phyloP scores from a whole-genome alignment of 192 early-diverging fungal species.

The Umbelopsis sp. region DNA sequence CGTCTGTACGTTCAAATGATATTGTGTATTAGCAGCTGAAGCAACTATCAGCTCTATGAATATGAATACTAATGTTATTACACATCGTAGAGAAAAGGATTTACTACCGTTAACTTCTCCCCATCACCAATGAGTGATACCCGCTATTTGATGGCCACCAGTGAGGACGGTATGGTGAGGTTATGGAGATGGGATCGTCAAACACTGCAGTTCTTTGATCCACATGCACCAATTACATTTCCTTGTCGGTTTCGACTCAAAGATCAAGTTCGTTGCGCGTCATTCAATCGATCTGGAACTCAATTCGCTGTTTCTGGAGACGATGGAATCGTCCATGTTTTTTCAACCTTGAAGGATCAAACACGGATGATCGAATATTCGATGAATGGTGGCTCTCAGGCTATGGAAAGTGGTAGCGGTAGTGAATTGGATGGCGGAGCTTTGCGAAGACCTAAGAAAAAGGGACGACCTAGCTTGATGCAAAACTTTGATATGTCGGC shows the following conservation, averaged over 20 bases:
- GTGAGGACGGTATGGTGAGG: slow-evolving; percentile 71
- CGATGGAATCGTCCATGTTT: slow-evolving; percentile 77
- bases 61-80: too few relatives aligned
- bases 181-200: slow-evolving; percentile 73
- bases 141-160: slow-evolving; percentile 69
- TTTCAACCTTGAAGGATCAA: slow-evolving; percentile 62
- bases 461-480: slow-evolving; percentile 21
- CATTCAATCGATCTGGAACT: slow-evolving; percentile 79
- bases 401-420: slow-evolving; percentile 1
- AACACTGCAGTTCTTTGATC: slow-evolving; percentile 49
- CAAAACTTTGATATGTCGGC: slow-evolving; percentile 13
- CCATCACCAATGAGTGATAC: slow-evolving; percentile 71
- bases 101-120: slow-evolving; percentile 72
- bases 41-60: too few relatives aligned
- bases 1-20: slow-evolving; percentile 37
- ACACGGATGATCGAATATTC: background rate
- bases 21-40: too few relatives aligned
- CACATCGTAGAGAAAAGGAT: slow-evolving; percentile 53
- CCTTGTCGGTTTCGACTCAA: slow-evolving; percentile 53
- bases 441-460: slow-evolving; percentile 34
- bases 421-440: slow-evolving; percentile 28
- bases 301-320: slow-evolving; percentile 78
- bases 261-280: slow-evolving; percentile 58
- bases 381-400: background rate
- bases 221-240: slow-evolving; percentile 52